Evolutionary conservation across 805 yeast genomes (phyloP).

Genomic region (Middelhovenomyces tepae): DNA sequence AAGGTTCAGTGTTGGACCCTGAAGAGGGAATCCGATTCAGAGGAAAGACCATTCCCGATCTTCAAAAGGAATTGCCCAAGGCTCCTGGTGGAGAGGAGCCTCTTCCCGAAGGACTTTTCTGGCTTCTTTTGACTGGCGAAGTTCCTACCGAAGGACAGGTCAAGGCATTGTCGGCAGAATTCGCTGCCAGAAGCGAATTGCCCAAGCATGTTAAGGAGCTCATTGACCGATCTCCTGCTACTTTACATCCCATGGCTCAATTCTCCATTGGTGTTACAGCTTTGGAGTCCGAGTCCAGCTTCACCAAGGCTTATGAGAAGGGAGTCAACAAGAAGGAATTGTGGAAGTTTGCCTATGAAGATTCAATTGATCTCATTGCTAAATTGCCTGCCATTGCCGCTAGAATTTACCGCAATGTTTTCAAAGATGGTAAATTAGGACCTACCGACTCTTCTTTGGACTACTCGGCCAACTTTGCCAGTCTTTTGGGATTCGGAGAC

Average conservation of each 20-base stretch:
- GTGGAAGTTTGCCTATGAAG: slow-evolving; percentile 80
- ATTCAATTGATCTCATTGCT: slow-evolving; percentile 69
- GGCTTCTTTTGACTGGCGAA: slow-evolving; percentile 79
- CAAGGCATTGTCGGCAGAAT: slow-evolving; percentile 61
- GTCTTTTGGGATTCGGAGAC: slow-evolving; percentile 49
- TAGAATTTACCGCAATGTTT: slow-evolving; percentile 74
- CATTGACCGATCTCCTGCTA: slow-evolving; percentile 64
- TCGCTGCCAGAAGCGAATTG: slow-evolving; percentile 67
- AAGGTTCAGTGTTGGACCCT: slow-evolving; percentile 78
- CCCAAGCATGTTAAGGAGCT: slow-evolving; percentile 72
- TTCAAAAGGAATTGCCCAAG: slow-evolving; percentile 66
- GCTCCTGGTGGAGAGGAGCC: slow-evolving; percentile 58
- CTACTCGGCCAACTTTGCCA: slow-evolving; percentile 60
- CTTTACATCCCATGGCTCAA: slow-evolving; percentile 86
- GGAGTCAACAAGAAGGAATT: slow-evolving; percentile 75
- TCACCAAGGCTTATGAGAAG: slow-evolving; percentile 75
- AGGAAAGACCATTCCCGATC: slow-evolving; percentile 74
- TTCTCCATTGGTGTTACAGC: slow-evolving; percentile 77
- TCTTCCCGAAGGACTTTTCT: slow-evolving; percentile 73
- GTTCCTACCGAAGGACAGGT: slow-evolving; percentile 67
- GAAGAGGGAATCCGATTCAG: slow-evolving; percentile 82
- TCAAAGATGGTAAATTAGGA: slow-evolving; percentile 63
- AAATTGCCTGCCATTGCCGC: slow-evolving; percentile 76
- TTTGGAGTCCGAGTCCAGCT: slow-evolving; percentile 71
- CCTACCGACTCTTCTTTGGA: slow-evolving; percentile 35